A percentile compares a stretch with the other conserved stretches of the same genome.
phyloP scores from a whole-genome alignment of 345 rosid species.

The Eucalyptus caleyi region DNA sequence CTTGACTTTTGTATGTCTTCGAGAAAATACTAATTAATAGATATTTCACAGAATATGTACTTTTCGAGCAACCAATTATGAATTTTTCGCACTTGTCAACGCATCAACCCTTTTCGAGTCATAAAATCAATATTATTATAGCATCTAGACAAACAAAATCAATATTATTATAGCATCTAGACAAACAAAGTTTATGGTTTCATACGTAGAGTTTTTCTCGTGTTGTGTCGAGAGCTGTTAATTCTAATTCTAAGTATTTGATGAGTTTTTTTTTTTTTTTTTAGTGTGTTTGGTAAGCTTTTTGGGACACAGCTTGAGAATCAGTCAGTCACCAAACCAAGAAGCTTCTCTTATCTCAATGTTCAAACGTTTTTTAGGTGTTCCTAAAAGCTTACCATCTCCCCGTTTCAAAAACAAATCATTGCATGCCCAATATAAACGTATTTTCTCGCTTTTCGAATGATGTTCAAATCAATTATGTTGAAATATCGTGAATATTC shows the following conservation, averaged over 20 bases:
- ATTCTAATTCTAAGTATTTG: neutral
- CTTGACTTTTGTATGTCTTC: neutral
- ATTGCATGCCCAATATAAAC: neutral
- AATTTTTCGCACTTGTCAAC: neutral
- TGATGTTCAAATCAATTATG: neutral
- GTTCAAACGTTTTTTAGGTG: neutral
- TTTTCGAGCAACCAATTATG: neutral
- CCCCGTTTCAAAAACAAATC: neutral
- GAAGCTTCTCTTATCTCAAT: neutral
- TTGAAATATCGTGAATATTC: neutral
- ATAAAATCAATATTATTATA: neutral
- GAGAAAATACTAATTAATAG: neutral
- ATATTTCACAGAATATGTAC: too few species aligned
- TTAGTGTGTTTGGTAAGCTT: neutral
- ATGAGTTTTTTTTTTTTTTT: neutral
- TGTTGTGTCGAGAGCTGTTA: neutral
- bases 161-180: neutral
- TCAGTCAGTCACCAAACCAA: neutral
- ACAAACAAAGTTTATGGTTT: neutral
- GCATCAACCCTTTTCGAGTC: neutral
- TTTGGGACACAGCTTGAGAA: neutral
- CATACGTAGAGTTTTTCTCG: neutral
- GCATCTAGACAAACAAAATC: neutral
- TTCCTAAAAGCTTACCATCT: neutral
- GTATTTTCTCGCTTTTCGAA: neutral